phyloP scores from a whole-genome alignment of 495 filamentous ascomycete genomes.

The Penicillium pancosmium region DNA sequence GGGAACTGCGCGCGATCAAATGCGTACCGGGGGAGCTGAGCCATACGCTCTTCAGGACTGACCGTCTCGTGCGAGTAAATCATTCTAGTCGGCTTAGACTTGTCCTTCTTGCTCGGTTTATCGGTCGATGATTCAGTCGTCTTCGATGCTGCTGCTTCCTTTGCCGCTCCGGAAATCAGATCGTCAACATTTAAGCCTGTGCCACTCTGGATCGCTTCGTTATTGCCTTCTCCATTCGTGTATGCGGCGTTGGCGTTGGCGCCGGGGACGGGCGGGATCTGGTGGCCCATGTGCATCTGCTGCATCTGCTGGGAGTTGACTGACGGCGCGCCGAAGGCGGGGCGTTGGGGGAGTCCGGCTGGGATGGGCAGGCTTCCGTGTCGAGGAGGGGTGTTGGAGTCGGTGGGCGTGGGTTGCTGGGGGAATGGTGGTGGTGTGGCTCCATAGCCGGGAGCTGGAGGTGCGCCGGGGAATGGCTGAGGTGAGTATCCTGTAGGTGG shows the following conservation, averaged over 20 bases:
- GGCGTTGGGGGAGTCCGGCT: constrained; percentile 65
- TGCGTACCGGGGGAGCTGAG: constrained; percentile 73
- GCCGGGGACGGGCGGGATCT: constrained; percentile 33
- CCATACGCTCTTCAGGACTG: constrained; percentile 89
- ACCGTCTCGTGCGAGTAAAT: constrained; percentile 76
- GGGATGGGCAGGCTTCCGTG: constrained; percentile 56
- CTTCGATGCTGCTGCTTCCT: constrained; percentile 30
- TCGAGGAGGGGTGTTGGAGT: constrained; percentile 47
- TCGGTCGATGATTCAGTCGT: constrained; percentile 39
- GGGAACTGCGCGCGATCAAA: constrained; percentile 56
- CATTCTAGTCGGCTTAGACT: constrained; percentile 70
- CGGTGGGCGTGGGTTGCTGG: constrained; percentile 38
- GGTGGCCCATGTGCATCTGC: constrained; percentile 64
- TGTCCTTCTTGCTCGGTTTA: constrained; percentile 66
- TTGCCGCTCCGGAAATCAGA: constrained; percentile 51
- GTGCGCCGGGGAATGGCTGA: constrained; percentile 41
- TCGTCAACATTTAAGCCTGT: constrained; percentile 55
- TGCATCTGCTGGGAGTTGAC: constrained; percentile 63
- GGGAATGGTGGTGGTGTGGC: constrained; percentile 37
- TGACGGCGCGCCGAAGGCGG: constrained; percentile 57
- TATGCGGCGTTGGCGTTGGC: constrained; percentile 6
- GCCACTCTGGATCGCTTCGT: constrained; percentile 27
- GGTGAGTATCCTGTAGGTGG: constrained; percentile 47
- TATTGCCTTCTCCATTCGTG: constrained; percentile 43
- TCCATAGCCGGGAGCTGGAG: constrained; percentile 29